Evolutionary conservation across 1,139 yeast genomes (phyloP), one percentile per base, ranked within the genome.

Genomic region (Kodamaea plutei): DNA sequence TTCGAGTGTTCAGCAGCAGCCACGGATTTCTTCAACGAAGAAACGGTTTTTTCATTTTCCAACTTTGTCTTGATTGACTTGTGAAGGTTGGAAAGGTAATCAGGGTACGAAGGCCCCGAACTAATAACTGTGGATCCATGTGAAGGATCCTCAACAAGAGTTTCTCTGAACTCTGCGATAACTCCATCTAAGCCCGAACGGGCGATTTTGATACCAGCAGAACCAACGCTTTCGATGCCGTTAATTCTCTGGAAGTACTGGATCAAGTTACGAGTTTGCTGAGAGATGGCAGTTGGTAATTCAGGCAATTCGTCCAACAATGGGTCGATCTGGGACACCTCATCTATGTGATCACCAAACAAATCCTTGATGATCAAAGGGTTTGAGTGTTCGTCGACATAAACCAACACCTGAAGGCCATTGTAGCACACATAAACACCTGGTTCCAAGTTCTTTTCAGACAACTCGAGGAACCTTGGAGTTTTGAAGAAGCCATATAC

Each of bases 401-500:
- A 84, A 21, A 91, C 63, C 34, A 67, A 68, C 4, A 81, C 65
- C 14, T 64, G 53, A 18, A 62, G 65, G 9, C 96, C 94, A 47
- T 84, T 77, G 61, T 83, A 89, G 20, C 82, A 57, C 30, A 89
- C 52, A 54, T 84, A 87, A 6, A 84, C 89, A 4, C 96, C 94
- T 26, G 89, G 88, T 35, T 69, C 70, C 40, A 78, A 71, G 11
- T 75, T 53, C 3, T 64, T 58, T 8, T 61, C 45, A 5, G 67
- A 50, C 16, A 78, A 58, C 4, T 79, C 73, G 30, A 72, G 68
- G 30, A 58, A 60, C 31, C 65, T 59, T 3, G 70, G 69, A 3
- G 88, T 75, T 38, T 72, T 48, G 12, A 65, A 61, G 52, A 83
- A 74, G 16, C 61, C 54, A 21, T 71, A 73, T 5, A 58, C 61